Conservation (phyloP, 2,329 filamentous ascomycete species). For the Beauveria pseudobassiana region DNA sequence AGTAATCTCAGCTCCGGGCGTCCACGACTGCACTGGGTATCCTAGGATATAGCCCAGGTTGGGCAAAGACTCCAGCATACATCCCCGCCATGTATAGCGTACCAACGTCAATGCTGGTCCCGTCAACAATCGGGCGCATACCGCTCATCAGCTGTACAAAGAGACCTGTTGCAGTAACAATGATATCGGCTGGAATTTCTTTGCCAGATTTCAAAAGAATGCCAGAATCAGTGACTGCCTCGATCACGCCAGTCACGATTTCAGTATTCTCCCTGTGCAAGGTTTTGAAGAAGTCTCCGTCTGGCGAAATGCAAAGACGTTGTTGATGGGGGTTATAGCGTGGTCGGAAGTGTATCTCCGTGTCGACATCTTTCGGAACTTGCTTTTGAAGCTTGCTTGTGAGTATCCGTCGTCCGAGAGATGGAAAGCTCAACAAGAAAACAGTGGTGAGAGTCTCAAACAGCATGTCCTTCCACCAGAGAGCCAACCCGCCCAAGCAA, state of each 20-base stretch:
- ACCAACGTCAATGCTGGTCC: constrained; percentile 33
- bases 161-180: constrained; percentile 59
- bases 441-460: neutral
- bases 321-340: constrained; percentile 57
- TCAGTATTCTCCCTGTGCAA: constrained; percentile 31
- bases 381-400: constrained; percentile 20
- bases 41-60: constrained; percentile 53
- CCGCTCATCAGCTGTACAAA: constrained; percentile 48
- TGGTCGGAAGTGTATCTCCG: constrained; percentile 55
- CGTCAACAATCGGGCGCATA: constrained; percentile 43
- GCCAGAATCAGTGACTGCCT: constrained; percentile 35
- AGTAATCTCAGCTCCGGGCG: constrained; percentile 43
- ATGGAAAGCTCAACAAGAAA: constrained; percentile 35
- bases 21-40: constrained; percentile 59
- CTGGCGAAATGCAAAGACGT: constrained; percentile 57
- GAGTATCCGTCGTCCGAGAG: constrained; percentile 20
- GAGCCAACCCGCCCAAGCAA: constrained; percentile 33
- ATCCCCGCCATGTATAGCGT: constrained; percentile 51
- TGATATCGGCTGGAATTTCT: constrained; percentile 51
- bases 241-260: constrained; percentile 41
- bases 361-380: constrained; percentile 43
- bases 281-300: constrained; percentile 43
- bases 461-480: constrained; percentile 38
- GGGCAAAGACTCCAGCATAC: constrained; percentile 56
- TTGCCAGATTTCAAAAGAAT: constrained; percentile 37